Evolutionary conservation across 208 protist species (phyloP), one percentile per base, ranked within the genome.

Genomic region (Tetramitus jugosus): DNA sequence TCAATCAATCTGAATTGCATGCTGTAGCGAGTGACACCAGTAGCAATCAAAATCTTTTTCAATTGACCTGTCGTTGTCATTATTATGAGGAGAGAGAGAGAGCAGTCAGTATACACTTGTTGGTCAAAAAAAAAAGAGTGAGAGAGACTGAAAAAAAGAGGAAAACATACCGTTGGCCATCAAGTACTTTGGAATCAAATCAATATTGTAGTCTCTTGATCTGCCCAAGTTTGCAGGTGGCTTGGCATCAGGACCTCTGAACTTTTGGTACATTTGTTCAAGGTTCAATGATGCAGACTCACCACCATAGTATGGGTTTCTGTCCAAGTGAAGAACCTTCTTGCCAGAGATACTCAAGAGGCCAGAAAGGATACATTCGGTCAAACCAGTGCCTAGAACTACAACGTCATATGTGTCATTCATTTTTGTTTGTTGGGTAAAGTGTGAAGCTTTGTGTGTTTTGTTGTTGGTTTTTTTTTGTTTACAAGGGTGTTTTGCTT

Each of bases 131-230:
- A 17, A 23, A 53, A 53, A 53, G 46, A 23, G 7, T 7, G 7
- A 53, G n/a, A 29, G 40, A 35, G 82, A 39, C n/a, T n/a, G n/a
- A n/a, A n/a, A n/a, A n/a, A n/a, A n/a, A n/a, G n/a, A n/a, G n/a
- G n/a, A n/a, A n/a, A 45, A 79, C 79, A 90, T 87, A 80, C 95
- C 96, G 40, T 88, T 91, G 60, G 95, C 93, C 91, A 99, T 97
- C 77, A 99, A 93, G 80, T 99, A 98, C 82, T 99, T 99, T 37
- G 98, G 97, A 60, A 99, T 95, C 49, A 99, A 85, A 87, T 99
- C 98, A 26, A 99, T 89, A 80, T 96, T 98, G 88, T 98, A 99
- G 37, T 99, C 91, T 80, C 97, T 88, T 68, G 86, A 91, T 52
- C 81, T 80, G 56, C 97, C 97, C 43, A 99, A 84, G 37, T 76